These are phyloP conservation scores for Amniculicola lignicola DNA, from an alignment of 495 filamentous ascomycete genomes.

Conservation along the genomic window DNA sequence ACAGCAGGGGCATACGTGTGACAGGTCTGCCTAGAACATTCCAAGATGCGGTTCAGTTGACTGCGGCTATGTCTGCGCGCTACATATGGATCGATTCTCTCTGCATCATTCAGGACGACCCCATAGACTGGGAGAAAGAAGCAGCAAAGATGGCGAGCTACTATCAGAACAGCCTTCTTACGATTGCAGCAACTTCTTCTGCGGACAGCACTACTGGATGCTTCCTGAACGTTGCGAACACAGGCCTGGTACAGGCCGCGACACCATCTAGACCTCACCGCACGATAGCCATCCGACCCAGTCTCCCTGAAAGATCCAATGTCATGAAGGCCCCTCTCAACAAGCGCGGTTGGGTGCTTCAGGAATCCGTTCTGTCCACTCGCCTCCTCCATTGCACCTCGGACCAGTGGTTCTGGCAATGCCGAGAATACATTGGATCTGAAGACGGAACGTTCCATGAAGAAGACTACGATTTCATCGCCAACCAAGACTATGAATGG, in stretches of 20 bases:
- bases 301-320: background rate
- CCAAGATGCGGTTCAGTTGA: background rate
- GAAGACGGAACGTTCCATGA: background rate
- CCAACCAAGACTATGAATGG: background rate
- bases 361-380: background rate
- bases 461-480: background rate
- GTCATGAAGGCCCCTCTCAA: background rate
- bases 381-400: background rate
- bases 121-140: constrained; percentile 1
- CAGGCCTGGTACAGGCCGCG: background rate
- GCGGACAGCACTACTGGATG: background rate
- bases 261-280: background rate
- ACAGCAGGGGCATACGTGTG: background rate
- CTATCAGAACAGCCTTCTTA: constrained; percentile 3
- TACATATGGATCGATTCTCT: constrained; percentile 13
- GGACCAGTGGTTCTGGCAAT: background rate
- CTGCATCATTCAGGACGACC: constrained; percentile 3
- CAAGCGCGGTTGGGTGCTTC: constrained; percentile 4
- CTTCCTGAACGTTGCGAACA: background rate
- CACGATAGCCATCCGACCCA: background rate
- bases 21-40: background rate
- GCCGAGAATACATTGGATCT: background rate
- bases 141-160: background rate
- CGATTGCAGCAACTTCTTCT: constrained; percentile 2
- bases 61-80: background rate